phyloP scores from a whole-genome alignment of 495 filamentous ascomycete genomes.

The Corynascus novoguineensis region DNA sequence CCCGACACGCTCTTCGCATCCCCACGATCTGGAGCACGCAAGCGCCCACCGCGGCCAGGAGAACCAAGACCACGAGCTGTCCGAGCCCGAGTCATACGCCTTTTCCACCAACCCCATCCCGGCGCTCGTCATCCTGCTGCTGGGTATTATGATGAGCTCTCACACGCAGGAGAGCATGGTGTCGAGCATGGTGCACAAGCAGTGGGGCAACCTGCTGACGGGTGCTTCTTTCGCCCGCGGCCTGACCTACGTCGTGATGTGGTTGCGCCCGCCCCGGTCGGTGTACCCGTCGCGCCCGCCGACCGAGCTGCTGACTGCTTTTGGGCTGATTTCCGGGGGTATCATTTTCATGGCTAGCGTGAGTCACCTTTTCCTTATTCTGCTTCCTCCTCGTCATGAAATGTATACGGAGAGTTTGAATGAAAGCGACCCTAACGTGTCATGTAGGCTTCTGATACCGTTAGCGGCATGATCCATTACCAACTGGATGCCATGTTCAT shows the following conservation, averaged over 20 bases:
- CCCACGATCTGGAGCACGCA: constrained; percentile 38
- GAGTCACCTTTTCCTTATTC: constrained; percentile 32
- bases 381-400: not conserved
- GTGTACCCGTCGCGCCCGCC: constrained; percentile 86
- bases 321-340: constrained; percentile 83
- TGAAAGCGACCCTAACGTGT: not conserved
- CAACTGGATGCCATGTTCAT: constrained; percentile 80
- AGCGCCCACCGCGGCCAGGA: constrained; percentile 18
- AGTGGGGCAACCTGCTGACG: constrained; percentile 86
- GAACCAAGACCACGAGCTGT: constrained; percentile 24
- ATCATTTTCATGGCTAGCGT: constrained; percentile 91
- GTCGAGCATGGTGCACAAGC: constrained; percentile 87
- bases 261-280: constrained; percentile 75
- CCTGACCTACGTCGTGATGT: constrained; percentile 74
- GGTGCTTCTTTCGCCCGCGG: constrained; percentile 73
- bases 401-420: not conserved
- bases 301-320: constrained; percentile 76
- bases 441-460: constrained; percentile 59
- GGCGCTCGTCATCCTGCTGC: constrained; percentile 72
- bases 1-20: constrained; percentile 28
- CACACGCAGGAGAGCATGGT: constrained; percentile 82
- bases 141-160: constrained; percentile 91
- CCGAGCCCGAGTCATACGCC: constrained; percentile 59
- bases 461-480: constrained; percentile 70
- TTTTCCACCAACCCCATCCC: constrained; percentile 89